phyloP scores from a whole-genome alignment of 441 rosid species.

The Gossypium davidsonii region DNA sequence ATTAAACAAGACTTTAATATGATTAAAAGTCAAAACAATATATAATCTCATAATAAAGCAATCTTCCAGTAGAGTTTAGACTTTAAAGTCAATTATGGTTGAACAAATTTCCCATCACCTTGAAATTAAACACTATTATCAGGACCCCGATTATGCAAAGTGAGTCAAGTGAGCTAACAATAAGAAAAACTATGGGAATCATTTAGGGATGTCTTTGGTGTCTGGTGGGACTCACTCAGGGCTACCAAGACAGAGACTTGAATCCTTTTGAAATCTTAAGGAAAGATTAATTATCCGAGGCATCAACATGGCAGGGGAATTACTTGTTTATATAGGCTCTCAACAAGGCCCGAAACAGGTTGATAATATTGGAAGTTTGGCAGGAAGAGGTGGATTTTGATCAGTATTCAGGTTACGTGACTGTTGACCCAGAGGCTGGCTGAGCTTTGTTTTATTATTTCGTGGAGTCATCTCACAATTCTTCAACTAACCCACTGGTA shows the following conservation, averaged over 20 bases:
- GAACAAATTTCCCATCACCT: background rate
- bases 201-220: conserved; percentile 10
- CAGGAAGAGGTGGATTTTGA: conserved; percentile 18
- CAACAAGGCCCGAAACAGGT: conserved; percentile 13
- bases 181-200: background rate
- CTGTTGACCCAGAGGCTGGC: conserved; percentile 11
- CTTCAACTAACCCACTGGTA: conserved; percentile 10
- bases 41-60: background rate
- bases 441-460: conserved; percentile 17
- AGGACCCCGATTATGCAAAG: background rate
- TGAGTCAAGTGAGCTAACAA: background rate
- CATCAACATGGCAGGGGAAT: background rate
- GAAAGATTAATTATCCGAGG: background rate
- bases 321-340: background rate
- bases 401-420: conserved; percentile 15
- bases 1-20: background rate
- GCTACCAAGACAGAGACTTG: conserved; percentile 10
- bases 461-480: conserved; percentile 12
- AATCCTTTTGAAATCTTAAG: conserved; percentile 6
- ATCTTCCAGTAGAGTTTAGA: background rate
- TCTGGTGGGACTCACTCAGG: background rate
- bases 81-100: background rate
- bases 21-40: background rate
- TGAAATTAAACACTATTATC: background rate
- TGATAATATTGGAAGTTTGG: conserved; percentile 24